Evolutionary conservation across 2,329 filamentous ascomycete species (phyloP), one percentile per base, ranked within the genome.

Genomic region (Ustilaginoidea virens): DNA sequence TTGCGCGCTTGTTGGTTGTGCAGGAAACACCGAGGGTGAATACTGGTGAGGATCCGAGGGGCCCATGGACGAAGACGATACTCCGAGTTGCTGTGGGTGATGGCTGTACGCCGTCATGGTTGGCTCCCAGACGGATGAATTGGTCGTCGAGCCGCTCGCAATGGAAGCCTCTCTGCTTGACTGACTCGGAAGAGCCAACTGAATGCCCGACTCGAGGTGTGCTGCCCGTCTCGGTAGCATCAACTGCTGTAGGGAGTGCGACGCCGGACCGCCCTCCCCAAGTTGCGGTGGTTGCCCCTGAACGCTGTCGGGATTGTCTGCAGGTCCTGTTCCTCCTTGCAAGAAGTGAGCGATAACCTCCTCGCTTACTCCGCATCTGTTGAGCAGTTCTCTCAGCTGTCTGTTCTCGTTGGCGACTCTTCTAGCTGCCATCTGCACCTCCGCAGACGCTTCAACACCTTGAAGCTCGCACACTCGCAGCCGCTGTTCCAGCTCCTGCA

Each of bases 381-480:
- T 55, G 19, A 82, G 58, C 12, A 83, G 55, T 11, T 53, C 53
- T 14, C 75, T 61, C 32, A 85, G 57, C 30, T 65, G 65, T 33
- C 56, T 63, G 47, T 85, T 85, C 49, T 86, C 77, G 11, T 76
- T 70, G 4, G 70, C 63, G 3, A 83, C 79, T 31, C 57, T 66
- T 32, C 74, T 60, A 2, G 78, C 79, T 1, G 77, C 79, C 28
- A 63, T 55, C 45, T 85, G 80, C 8, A 85, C 71, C 44, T 82
- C 76, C n/a, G 65, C 58, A 1, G 73, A 76, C 4, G 75, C 78
- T 42, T 77, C 66, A 27, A 79, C 63, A 12, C 79, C 78, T 18
- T 66, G 56, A 21, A 68, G 58, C 47, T 83, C 74, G 45, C 67
- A 80, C 29, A 56, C 53, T 26, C 71, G 66, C 20, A 54, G 42